These are phyloP conservation scores for Cystofilobasidium bisporidii DNA, from an alignment of 768 basidiomycete genomes.

Conservation along the genomic window DNA sequence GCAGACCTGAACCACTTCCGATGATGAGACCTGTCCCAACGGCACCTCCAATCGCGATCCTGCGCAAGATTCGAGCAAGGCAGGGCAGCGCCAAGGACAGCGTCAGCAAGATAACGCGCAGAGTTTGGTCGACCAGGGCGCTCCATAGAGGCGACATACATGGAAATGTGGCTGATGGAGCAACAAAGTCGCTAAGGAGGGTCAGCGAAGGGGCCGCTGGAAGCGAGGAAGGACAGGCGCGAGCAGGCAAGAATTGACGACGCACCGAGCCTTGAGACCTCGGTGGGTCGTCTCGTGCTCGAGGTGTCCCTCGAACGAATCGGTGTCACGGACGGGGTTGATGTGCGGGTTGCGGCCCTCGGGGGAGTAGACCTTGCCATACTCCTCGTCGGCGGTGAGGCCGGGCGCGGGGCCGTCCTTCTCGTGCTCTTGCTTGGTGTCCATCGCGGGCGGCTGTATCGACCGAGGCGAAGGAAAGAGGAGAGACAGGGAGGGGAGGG, in stretches of 20 bases:
- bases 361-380: not conserved
- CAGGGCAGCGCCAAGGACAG: not conserved
- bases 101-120: not conserved
- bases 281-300: constrained; percentile 24
- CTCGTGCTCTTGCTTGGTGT: not conserved
- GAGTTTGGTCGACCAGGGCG: not conserved
- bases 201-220: not conserved
- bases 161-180: not conserved
- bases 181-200: too few relatives aligned
- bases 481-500: too few relatives aligned
- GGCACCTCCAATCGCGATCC: constrained; percentile 34
- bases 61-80: too few relatives aligned
- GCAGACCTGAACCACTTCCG: constrained; percentile 50
- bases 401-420: not conserved
- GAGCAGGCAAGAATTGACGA: not conserved
- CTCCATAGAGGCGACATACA: not conserved
- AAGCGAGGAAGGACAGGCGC: not conserved
- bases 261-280: constrained; percentile 15
- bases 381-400: not conserved
- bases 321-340: not conserved
- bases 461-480: too few relatives aligned
- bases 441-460: too few relatives aligned
- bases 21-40: constrained; percentile 53
- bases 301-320: not conserved
- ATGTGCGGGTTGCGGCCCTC: not conserved